Evolutionary conservation across 2,329 filamentous ascomycete genomes (phyloP).

Genomic region (Seiridium unicorne): DNA sequence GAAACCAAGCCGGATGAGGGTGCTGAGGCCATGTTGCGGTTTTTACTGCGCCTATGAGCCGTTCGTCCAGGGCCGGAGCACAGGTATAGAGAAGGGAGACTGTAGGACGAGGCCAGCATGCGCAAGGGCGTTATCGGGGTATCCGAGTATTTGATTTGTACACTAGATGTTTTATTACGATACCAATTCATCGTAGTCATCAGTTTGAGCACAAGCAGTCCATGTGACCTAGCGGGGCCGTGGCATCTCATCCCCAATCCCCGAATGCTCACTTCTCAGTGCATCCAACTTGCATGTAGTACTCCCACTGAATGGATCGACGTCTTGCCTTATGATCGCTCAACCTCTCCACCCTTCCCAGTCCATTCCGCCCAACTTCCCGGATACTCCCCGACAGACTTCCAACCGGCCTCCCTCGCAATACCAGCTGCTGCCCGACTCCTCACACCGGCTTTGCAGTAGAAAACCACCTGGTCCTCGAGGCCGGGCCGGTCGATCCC

Average conservation of each 20-base stretch:
- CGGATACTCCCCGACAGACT: conserved; percentile 67
- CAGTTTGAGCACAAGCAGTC: not conserved
- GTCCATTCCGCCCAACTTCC: conserved; percentile 85
- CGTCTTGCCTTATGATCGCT: conserved; percentile 36
- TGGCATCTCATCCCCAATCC: not conserved
- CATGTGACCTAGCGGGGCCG: too few species aligned
- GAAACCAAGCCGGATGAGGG: conserved; percentile 16
- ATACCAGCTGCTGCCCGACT: conserved; percentile 74
- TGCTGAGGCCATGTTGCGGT: conserved; percentile 7
- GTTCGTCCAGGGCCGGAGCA: not conserved
- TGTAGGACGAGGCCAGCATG: conserved; percentile 5
- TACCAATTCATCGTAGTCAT: not conserved
- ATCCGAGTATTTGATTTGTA: conserved; percentile 3
- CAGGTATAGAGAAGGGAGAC: not conserved
- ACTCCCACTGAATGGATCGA: not conserved
- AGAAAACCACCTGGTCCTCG: conserved; percentile 67
- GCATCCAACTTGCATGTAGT: not conserved
- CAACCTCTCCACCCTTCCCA: conserved; percentile 63
- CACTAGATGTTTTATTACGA: conserved; percentile 1
- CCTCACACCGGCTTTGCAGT: conserved; percentile 89
- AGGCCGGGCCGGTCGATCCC: conserved; percentile 67
- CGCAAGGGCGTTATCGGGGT: not conserved
- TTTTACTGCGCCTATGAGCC: conserved; percentile 3
- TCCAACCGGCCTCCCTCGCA: conserved; percentile 75
- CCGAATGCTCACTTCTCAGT: not conserved